A percentile compares a stretch with the other conserved stretches of the same genome.
These are phyloP conservation scores for Phytophthora vignae DNA, from an alignment of 352 stramenopile species.

Conservation along the genomic window DNA sequence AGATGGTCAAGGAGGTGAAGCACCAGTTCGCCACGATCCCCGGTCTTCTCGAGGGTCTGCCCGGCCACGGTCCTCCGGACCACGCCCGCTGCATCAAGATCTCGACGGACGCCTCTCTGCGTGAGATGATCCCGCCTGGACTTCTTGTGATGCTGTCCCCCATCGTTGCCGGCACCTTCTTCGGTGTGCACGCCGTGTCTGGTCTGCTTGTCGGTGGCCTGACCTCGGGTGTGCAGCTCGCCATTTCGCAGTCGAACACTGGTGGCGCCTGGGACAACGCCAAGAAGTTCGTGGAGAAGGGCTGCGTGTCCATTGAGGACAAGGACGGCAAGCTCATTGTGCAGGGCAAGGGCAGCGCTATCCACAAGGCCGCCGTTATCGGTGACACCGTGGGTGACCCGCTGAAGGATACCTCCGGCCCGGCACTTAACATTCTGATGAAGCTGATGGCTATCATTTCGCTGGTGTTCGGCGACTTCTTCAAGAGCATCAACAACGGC, in stretches of 20 bases:
- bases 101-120: slow-evolving; percentile 98
- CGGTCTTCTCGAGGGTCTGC: slow-evolving; percentile 96
- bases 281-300: slow-evolving; percentile 99
- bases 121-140: slow-evolving; percentile 99
- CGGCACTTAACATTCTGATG: slow-evolving; percentile 99
- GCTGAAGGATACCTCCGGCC: slow-evolving; percentile 99
- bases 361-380: slow-evolving; percentile 98
- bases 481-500: slow-evolving; percentile 98
- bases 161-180: slow-evolving; percentile 98
- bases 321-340: slow-evolving; percentile 93
- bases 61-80: slow-evolving; percentile 86
- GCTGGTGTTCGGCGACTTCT: slow-evolving; percentile 99
- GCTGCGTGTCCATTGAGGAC: slow-evolving; percentile 90
- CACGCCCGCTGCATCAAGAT: slow-evolving; percentile 98
- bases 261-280: slow-evolving; percentile 99
- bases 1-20: slow-evolving; percentile 99
- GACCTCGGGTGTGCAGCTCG: slow-evolving; percentile 97
- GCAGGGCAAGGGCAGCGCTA: slow-evolving; percentile 96
- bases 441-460: slow-evolving; percentile 99
- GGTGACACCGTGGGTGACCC: slow-evolving; percentile 99
- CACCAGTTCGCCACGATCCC: slow-evolving; percentile 99
- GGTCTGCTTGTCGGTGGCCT: slow-evolving; percentile 97
- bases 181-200: slow-evolving; percentile 97
- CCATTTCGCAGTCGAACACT: slow-evolving; percentile 99
- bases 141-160: slow-evolving; percentile 98